Conservation (phyloP, 2,329 filamentous ascomycete genomes). For the Microcera coccophila region DNA sequence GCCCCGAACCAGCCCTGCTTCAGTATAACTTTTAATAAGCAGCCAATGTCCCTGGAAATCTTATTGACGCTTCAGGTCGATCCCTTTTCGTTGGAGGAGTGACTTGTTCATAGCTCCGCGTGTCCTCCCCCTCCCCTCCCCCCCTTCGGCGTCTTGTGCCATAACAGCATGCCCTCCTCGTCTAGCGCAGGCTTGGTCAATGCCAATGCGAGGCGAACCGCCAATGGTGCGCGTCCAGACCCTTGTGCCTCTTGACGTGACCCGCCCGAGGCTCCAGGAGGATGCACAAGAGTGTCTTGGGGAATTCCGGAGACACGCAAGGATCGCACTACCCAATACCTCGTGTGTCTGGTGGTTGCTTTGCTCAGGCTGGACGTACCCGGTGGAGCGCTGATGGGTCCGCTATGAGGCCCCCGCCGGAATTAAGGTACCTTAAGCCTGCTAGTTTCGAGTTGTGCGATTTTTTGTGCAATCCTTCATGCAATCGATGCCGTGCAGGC, state of each 20-base stretch:
- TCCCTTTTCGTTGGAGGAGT: background rate
- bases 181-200: conserved; percentile 31
- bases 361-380: background rate
- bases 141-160: conserved; percentile 6
- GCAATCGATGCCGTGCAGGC: conserved; percentile 9
- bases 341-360: conserved; percentile 24
- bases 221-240: conserved; percentile 26
- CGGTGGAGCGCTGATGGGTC: background rate
- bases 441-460: too few relatives aligned
- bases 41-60: background rate
- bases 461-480: conserved; percentile 4
- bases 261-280: conserved; percentile 25
- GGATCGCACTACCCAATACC: conserved; percentile 24
- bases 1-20: too few relatives aligned
- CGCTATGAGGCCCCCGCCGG: background rate
- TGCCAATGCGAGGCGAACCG: conserved; percentile 22
- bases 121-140: conserved; percentile 4
- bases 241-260: conserved; percentile 27
- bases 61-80: background rate
- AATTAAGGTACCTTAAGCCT: background rate
- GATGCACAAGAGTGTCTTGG: conserved; percentile 22
- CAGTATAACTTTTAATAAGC: too few relatives aligned
- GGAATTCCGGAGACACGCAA: conserved; percentile 26
- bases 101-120: background rate
- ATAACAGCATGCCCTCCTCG: conserved; percentile 16